Percentiles rank a stretch among this genome's conserved stretches.
phyloP scores from a whole-genome alignment of 139 green algal genomes.

The Chlorella sp. region DNA sequence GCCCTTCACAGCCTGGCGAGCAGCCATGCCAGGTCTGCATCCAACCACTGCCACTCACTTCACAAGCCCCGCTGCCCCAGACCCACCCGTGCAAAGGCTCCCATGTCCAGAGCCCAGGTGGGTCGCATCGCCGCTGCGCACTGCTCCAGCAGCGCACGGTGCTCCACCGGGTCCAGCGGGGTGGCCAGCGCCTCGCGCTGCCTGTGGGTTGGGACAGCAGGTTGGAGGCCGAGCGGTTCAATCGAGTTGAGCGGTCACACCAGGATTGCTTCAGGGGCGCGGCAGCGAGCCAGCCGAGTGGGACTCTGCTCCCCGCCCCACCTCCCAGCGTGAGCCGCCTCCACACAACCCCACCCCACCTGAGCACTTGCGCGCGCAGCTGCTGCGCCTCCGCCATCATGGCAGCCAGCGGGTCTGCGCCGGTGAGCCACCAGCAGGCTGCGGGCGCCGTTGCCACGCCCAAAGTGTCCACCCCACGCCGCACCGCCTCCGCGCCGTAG shows the following conservation, averaged over 20 bases:
- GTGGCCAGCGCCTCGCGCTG: conserved; percentile 26
- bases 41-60: background rate
- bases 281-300: background rate
- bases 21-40: too few relatives aligned
- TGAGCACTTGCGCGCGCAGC: conserved; percentile 5
- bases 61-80: background rate
- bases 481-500: conserved; percentile 18
- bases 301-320: background rate
- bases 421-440: conserved; percentile 18
- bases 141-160: conserved; percentile 26
- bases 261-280: background rate
- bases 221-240: background rate
- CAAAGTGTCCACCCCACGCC: conserved; percentile 22
- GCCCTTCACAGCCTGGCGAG: background rate
- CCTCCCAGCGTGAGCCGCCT: background rate
- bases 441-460: background rate
- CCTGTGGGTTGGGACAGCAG: background rate
- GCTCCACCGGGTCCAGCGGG: conserved; percentile 2
- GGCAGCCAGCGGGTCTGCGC: conserved; percentile 26
- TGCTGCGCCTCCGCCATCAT: conserved; percentile 25
- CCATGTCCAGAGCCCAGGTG: conserved; percentile 19
- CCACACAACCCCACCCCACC: background rate
- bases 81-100: background rate
- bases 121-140: conserved; percentile 11
- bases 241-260: background rate